A percentile compares a stretch with the other conserved stretches of the same genome.
phyloP scores from a whole-genome alignment of 345 rosid genomes.

The Hibiscus trionum region DNA sequence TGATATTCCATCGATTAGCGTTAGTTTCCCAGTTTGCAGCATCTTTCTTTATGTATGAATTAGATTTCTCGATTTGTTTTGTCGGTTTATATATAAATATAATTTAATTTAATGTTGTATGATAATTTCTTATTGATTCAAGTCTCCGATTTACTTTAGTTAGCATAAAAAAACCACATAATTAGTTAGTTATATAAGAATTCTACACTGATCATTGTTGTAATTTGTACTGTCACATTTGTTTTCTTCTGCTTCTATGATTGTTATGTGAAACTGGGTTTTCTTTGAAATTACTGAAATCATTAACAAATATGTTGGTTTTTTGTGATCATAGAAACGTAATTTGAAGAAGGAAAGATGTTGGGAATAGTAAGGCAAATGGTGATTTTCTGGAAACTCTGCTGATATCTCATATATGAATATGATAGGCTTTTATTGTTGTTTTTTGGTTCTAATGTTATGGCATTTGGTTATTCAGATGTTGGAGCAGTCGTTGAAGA shows the following conservation, averaged over 20 bases:
- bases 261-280: neutral
- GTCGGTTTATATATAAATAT: neutral
- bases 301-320: neutral
- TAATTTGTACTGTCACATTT: neutral
- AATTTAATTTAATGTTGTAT: neutral
- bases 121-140: neutral
- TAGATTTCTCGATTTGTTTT: neutral
- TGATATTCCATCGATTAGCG: neutral
- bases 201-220: neutral
- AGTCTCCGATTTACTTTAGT: neutral
- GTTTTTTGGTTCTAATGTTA: no score
- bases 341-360: conserved; percentile 29
- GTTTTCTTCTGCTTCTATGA: neutral
- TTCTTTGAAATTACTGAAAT: neutral
- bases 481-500: conserved; percentile 27
- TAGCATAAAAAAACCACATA: neutral
- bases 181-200: neutral
- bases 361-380: conserved; percentile 40
- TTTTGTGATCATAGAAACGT: neutral
- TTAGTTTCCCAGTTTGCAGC: neutral
- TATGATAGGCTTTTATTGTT: no score
- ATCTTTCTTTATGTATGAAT: neutral
- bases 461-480: conserved; percentile 13
- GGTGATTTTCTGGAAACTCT: conserved; percentile 20
- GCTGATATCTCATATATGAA: neutral